A percentile compares a stretch with the other conserved stretches of the same genome.
phyloP scores from a whole-genome alignment of 257 asterid species.

The Nicotiana benthamiana region DNA sequence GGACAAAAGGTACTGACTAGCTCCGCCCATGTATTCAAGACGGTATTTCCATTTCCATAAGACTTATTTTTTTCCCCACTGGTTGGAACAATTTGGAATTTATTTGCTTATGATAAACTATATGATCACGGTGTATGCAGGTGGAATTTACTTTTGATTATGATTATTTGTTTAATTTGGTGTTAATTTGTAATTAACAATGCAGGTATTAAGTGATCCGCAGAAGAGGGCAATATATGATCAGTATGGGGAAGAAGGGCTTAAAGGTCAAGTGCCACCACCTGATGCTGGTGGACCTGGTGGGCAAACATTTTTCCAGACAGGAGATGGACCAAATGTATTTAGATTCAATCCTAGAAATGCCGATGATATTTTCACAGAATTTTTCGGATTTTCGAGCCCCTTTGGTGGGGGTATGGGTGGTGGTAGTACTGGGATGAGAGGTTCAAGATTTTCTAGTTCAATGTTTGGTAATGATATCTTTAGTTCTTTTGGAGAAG shows the following conservation, averaged over 20 bases:
- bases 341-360: slow-evolving; percentile 73
- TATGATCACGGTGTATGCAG: background rate
- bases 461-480: slow-evolving; percentile 76
- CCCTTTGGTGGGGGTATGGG: slow-evolving; percentile 74
- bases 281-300: slow-evolving; percentile 47
- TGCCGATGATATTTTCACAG: slow-evolving; percentile 72
- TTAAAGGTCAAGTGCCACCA: slow-evolving; percentile 82
- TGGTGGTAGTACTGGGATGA: slow-evolving; percentile 48
- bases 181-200: background rate
- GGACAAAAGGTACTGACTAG: too few species aligned
- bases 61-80: background rate
- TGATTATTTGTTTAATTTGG: background rate
- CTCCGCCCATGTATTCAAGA: background rate
- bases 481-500: slow-evolving; percentile 61
- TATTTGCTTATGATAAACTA: too few species aligned
- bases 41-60: background rate
- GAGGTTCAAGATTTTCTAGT: slow-evolving; percentile 47
- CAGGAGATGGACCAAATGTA: slow-evolving; percentile 68
- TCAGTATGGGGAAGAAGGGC: slow-evolving; percentile 88
- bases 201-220: slow-evolving; percentile 81
- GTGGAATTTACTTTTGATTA: background rate
- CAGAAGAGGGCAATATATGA: slow-evolving; percentile 78
- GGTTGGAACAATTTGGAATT: background rate
- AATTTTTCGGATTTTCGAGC: slow-evolving; percentile 63
- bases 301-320: slow-evolving; percentile 60